A percentile compares a stretch with the other conserved stretches of the same genome.
phyloP scores from a whole-genome alignment of 495 filamentous ascomycete genomes.

The Chaetomium fimeti region DNA sequence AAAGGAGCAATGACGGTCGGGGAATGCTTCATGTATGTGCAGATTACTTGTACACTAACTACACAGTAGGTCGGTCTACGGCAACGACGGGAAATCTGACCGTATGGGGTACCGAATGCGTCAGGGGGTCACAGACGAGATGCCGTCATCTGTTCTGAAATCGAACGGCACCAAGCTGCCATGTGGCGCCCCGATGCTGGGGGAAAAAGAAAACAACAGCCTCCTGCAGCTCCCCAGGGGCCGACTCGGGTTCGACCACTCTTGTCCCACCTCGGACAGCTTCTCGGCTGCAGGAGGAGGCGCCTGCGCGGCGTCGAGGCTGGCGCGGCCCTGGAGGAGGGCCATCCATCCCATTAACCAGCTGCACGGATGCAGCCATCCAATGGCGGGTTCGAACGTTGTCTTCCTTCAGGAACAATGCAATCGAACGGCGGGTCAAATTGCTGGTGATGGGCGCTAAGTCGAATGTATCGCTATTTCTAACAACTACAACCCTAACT shows the following conservation, averaged over 20 bases:
- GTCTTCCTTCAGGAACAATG: background rate
- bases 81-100: background rate
- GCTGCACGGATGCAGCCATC: constrained; percentile 10
- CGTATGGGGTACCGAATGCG: background rate
- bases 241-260: background rate
- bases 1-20: background rate
- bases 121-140: background rate
- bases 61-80: too few species aligned
- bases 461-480: background rate
- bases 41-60: too few species aligned
- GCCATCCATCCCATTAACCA: background rate
- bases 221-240: background rate
- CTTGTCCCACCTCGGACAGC: constrained; percentile 4
- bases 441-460: background rate
- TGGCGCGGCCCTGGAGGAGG: constrained; percentile 5
- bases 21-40: background rate
- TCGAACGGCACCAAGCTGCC: constrained; percentile 8
- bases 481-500: background rate
- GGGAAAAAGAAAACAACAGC: background rate
- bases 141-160: constrained; percentile 7
- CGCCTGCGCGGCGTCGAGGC: constrained; percentile 1
- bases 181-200: background rate
- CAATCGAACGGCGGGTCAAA: background rate
- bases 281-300: constrained; percentile 13
- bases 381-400: constrained; percentile 7